A percentile compares a stretch with the other conserved stretches of the same genome.
Conservation (phyloP, 192 early-diverging fungal genomes). For the Coemansia sp. region DNA sequence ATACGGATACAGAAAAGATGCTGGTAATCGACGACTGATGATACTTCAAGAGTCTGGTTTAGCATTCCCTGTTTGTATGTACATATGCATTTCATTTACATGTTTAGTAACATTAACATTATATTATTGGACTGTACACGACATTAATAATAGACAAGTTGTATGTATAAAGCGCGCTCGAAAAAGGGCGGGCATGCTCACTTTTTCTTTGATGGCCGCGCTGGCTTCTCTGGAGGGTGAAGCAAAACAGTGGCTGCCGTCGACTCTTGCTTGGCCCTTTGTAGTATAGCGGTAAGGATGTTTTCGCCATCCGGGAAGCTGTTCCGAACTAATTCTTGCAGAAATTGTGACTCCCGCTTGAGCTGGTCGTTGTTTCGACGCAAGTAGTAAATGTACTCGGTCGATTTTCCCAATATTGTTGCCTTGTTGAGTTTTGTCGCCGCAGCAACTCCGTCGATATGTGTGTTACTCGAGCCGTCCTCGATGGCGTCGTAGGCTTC, state of each 20-base stretch:
- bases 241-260: conserved; percentile 23
- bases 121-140: neutral
- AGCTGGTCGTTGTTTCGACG: conserved; percentile 43
- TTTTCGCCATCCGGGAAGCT: conserved; percentile 31
- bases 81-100: neutral
- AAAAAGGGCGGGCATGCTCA: neutral
- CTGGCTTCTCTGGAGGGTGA: conserved; percentile 22
- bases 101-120: neutral
- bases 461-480: conserved; percentile 13
- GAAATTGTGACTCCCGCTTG: conserved; percentile 37
- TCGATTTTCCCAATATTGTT: conserved; percentile 86
- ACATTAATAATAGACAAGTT: neutral
- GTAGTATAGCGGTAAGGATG: conserved; percentile 15
- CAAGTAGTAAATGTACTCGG: conserved; percentile 81
- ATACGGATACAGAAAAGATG: neutral
- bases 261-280: conserved; percentile 33
- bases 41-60: neutral
- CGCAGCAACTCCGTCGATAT: conserved; percentile 79
- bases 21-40: neutral
- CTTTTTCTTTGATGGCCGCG: conserved; percentile 25
- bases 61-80: neutral
- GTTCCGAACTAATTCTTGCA: conserved; percentile 35
- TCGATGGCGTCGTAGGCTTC: conserved; percentile 32
- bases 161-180: neutral
- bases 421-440: conserved; percentile 93